Evolutionary conservation across 768 basidiomycete species (phyloP).

Genomic region (Tricholoma terreum): DNA sequence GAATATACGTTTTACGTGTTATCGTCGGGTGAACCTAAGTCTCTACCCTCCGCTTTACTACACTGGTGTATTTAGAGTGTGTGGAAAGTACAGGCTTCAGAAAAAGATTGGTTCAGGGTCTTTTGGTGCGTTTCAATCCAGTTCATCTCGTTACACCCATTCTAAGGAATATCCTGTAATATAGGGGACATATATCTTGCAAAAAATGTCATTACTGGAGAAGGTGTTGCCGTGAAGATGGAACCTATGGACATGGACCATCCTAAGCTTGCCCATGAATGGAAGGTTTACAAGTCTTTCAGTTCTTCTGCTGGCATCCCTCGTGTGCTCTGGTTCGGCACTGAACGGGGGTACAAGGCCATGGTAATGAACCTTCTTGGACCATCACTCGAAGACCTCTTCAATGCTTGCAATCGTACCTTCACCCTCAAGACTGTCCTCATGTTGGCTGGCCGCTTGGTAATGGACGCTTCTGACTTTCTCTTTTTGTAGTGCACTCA

Average conservation of each 20-base stretch:
- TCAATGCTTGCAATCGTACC: not conserved
- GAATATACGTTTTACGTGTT: no score
- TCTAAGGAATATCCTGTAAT: no score
- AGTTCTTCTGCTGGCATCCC: conserved; percentile 72
- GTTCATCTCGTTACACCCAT: no score
- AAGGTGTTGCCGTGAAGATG: conserved; percentile 82
- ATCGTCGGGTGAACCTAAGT: no score
- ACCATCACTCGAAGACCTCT: conserved; percentile 2
- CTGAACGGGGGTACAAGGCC: conserved; percentile 41
- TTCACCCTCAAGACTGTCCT: conserved; percentile 6
- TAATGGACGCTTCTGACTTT: not conserved
- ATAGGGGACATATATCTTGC: no score
- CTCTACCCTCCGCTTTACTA: no score
- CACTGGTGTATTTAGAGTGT: no score
- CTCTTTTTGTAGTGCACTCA: not conserved
- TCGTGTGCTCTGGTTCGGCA: conserved; percentile 67
- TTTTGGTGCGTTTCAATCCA: no score
- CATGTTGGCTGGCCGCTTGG: not conserved
- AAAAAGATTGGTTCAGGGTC: no score
- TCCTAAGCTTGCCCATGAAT: conserved; percentile 79
- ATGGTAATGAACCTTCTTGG: conserved; percentile 72
- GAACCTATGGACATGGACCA: conserved; percentile 41
- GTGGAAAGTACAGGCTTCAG: no score
- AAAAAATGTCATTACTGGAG: conserved; percentile 82
- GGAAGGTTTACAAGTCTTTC: conserved; percentile 63